These are phyloP conservation scores for Starmera amethionina DNA, from an alignment of 805 yeast genomes.

Conservation along the genomic window DNA sequence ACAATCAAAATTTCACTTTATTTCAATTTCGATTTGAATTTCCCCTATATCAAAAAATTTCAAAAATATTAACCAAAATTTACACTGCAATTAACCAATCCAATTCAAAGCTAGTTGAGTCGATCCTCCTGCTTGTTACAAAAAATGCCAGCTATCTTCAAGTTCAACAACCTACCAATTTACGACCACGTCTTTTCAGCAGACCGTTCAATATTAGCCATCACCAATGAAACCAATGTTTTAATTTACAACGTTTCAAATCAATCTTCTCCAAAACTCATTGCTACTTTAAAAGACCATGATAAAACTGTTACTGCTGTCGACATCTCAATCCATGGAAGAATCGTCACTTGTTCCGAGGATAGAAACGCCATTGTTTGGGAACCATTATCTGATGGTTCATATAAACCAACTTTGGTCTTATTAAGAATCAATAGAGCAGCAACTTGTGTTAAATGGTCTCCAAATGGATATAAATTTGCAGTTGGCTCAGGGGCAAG, in stretches of 20 bases:
- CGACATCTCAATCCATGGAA: slow-evolving; percentile 81
- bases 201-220: slow-evolving; percentile 59
- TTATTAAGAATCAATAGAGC: slow-evolving; percentile 89
- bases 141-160: slow-evolving; percentile 27
- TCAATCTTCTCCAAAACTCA: slow-evolving; percentile 44
- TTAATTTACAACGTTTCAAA: slow-evolving; percentile 59
- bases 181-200: slow-evolving; percentile 84
- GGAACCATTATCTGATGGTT: slow-evolving; percentile 58
- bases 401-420: slow-evolving; percentile 83
- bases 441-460: slow-evolving; percentile 92
- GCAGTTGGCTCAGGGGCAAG: slow-evolving; percentile 97
- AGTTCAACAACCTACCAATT: slow-evolving; percentile 75
- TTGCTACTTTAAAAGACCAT: slow-evolving; percentile 69
- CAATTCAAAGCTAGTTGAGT: slow-evolving; percentile 18
- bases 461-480: slow-evolving; percentile 89
- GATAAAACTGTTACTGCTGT: slow-evolving; percentile 93
- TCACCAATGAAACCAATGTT: slow-evolving; percentile 70
- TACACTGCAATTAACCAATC: neutral
- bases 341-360: slow-evolving; percentile 93
- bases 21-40: too few relatives aligned
- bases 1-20: too few relatives aligned
- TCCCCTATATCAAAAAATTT: too few relatives aligned
- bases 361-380: slow-evolving; percentile 97
- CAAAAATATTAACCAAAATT: too few relatives aligned
- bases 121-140: slow-evolving; percentile 19